Percentiles rank a stretch among this genome's conserved stretches.
Evolutionary conservation across 202 grass and related monocot genomes (phyloP).

Genomic region (Brachypodium distachyon): DNA sequence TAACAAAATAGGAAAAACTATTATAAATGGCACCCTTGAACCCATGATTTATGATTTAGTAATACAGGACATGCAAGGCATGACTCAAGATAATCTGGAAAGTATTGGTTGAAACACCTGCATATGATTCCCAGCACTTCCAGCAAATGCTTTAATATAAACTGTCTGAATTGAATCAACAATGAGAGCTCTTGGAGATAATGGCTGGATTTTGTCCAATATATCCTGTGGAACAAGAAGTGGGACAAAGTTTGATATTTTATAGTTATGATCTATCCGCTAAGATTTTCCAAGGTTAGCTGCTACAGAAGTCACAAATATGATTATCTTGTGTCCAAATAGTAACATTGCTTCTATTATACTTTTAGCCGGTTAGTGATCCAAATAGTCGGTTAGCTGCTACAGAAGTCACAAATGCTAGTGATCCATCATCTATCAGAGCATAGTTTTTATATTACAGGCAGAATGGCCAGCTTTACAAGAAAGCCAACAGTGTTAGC

Average conservation of each 20-base stretch:
- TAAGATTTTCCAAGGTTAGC: not conserved
- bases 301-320: not conserved
- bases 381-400: not conserved
- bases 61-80: not conserved
- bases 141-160: conserved; percentile 75
- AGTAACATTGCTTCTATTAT: not conserved
- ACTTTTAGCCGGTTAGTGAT: not conserved
- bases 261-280: not conserved
- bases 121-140: conserved; percentile 78
- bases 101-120: conserved; percentile 50
- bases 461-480: not conserved
- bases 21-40: not conserved
- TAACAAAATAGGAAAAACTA: not conserved
- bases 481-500: not conserved
- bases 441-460: not conserved
- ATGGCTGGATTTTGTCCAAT: conserved; percentile 72
- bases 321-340: not conserved
- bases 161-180: conserved; percentile 98
- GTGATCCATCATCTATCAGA: not conserved
- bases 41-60: not conserved
- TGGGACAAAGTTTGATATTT: not conserved
- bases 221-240: conserved; percentile 69
- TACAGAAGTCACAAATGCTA: too few relatives aligned
- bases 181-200: conserved; percentile 69
- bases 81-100: not conserved